Conservation (phyloP, 768 basidiomycete genomes). For the Megacollybia marginata region DNA sequence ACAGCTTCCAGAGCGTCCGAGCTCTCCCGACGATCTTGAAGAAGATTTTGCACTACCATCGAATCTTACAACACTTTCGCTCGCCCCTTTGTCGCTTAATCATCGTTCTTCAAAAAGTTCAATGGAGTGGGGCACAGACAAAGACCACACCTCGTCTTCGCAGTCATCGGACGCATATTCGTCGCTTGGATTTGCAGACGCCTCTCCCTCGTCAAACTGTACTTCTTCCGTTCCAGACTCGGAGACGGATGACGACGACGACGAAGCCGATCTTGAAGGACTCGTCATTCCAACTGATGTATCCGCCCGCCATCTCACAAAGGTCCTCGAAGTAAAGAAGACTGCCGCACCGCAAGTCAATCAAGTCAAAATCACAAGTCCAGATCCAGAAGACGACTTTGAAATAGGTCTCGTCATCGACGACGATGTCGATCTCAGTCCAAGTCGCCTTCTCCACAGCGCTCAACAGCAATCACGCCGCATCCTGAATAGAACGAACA, state of each 20-base stretch:
- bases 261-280: constrained; percentile 74
- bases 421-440: constrained; percentile 77
- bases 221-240: constrained; percentile 59
- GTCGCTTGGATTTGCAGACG: constrained; percentile 66
- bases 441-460: constrained; percentile 59
- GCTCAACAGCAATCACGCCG: constrained; percentile 35
- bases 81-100: constrained; percentile 67
- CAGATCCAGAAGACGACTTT: constrained; percentile 78
- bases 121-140: constrained; percentile 82
- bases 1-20: constrained; percentile 24
- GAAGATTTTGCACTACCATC: constrained; percentile 75
- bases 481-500: constrained; percentile 48
- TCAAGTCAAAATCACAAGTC: constrained; percentile 40
- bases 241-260: constrained; percentile 55
- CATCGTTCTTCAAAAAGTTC: constrained; percentile 80
- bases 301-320: constrained; percentile 41
- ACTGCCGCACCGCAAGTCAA: constrained; percentile 35
- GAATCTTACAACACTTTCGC: constrained; percentile 75
- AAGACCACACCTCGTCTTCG: constrained; percentile 73
- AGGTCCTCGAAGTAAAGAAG: constrained; percentile 48
- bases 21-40: constrained; percentile 75
- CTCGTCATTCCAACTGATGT: constrained; percentile 70
- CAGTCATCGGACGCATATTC: constrained; percentile 88
- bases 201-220: constrained; percentile 66
- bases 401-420: constrained; percentile 80